Conservation (phyloP, 2,329 filamentous ascomycete genomes). For the Pleoardoris graminearum region DNA sequence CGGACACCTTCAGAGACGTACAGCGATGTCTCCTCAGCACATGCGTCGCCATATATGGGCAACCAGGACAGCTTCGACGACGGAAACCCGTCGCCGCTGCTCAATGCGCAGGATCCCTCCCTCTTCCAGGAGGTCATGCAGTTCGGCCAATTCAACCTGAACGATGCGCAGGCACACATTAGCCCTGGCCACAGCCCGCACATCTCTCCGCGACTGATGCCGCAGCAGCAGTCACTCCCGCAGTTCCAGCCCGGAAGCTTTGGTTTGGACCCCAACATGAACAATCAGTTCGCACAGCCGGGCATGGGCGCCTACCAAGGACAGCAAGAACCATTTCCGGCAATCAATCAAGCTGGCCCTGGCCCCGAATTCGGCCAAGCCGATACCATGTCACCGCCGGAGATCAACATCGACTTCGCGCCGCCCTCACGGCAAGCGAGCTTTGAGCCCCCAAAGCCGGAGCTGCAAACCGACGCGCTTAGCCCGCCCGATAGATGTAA, state of each 20-base stretch:
- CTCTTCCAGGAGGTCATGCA: constrained; percentile 78
- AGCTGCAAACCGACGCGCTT: constrained; percentile 71
- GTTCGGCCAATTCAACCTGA: constrained; percentile 77
- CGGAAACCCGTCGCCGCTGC: constrained; percentile 78
- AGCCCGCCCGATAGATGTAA: constrained; percentile 73
- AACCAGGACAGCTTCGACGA: constrained; percentile 79
- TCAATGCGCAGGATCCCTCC: constrained; percentile 69
- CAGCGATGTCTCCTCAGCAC: constrained; percentile 84
- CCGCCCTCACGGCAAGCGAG: constrained; percentile 69
- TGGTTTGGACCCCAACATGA: constrained; percentile 52
- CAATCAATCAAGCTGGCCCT: constrained; percentile 54
- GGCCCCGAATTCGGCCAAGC: constrained; percentile 66
- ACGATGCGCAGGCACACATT: constrained; percentile 47
- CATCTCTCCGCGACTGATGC: constrained; percentile 64
- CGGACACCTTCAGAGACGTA: constrained; percentile 82
- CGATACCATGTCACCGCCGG: constrained; percentile 83
- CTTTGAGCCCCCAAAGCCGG: constrained; percentile 67
- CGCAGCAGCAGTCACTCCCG: constrained; percentile 66
- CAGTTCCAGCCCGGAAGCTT: constrained; percentile 53
- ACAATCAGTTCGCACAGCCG: constrained; percentile 53
- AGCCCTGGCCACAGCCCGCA: constrained; percentile 75
- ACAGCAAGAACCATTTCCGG: constrained; percentile 53
- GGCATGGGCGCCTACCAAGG: constrained; percentile 57
- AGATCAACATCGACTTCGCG: constrained; percentile 92
- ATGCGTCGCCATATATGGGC: constrained; percentile 79